A percentile compares a stretch with the other conserved stretches of the same genome.
phyloP scores from a whole-genome alignment of 2,329 filamentous ascomycete genomes.

The Penicillium sp. region DNA sequence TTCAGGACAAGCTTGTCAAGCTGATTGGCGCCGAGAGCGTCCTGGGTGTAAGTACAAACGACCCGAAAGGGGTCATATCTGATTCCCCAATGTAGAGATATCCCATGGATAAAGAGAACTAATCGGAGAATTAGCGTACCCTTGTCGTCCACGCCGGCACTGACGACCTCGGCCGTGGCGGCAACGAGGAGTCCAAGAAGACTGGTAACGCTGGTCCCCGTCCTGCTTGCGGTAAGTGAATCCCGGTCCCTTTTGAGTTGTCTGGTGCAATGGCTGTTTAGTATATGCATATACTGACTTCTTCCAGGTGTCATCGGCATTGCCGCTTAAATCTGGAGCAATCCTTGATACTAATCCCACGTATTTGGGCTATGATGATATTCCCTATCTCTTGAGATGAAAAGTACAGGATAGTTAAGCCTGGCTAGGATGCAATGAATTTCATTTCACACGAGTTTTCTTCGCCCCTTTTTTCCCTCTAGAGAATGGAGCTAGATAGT shows the following conservation, averaged over 20 bases:
- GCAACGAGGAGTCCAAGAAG: conserved; percentile 93
- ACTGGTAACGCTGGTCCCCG: conserved; percentile 93
- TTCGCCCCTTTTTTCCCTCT: background rate
- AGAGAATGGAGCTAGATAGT: background rate
- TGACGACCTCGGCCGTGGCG: conserved; percentile 94
- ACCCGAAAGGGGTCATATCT: background rate
- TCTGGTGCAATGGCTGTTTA: too few species aligned
- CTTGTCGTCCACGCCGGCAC: conserved; percentile 94
- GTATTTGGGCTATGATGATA: conserved; percentile 19
- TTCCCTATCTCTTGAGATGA: conserved; percentile 20
- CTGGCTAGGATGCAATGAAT: conserved; percentile 29
- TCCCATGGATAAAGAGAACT: background rate
- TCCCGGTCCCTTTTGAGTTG: background rate
- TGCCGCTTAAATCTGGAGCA: conserved; percentile 62
- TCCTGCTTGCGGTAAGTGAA: conserved; percentile 83
- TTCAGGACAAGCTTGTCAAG: conserved; percentile 84
- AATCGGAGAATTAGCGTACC: conserved; percentile 70
- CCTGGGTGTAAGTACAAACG: conserved; percentile 70
- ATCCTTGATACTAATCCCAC: conserved; percentile 12
- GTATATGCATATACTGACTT: conserved; percentile 19
- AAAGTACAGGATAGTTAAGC: conserved; percentile 25
- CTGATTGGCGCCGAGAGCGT: conserved; percentile 95
- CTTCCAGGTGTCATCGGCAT: conserved; percentile 81
- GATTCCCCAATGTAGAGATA: background rate
- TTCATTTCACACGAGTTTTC: conserved; percentile 8